Percentiles rank a stretch among this genome's conserved stretches.
These are phyloP conservation scores for Suillus placidus DNA, from an alignment of 768 basidiomycete species.

Conservation along the genomic window DNA sequence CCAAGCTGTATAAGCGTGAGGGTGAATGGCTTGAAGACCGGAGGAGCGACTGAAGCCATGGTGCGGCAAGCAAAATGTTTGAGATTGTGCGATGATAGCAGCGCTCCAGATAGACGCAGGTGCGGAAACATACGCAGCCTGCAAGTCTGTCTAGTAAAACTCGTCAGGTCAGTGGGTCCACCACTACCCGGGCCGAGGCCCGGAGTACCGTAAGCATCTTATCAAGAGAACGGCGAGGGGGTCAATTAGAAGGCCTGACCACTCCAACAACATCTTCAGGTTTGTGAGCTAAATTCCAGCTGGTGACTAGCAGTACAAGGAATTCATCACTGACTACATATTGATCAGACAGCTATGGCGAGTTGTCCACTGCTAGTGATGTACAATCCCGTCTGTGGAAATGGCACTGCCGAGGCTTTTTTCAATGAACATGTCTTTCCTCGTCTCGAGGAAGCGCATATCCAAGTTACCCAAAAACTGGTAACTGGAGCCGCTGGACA, in stretches of 20 bases:
- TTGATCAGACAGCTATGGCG: slow-evolving; percentile 3
- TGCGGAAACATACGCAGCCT: background rate
- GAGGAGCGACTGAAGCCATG: slow-evolving; percentile 33
- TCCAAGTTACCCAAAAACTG: slow-evolving; percentile 39
- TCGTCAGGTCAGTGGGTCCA: background rate
- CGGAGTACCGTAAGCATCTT: background rate
- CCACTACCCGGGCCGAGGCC: background rate
- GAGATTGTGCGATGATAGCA: background rate
- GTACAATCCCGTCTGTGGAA: slow-evolving; percentile 79
- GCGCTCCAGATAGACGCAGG: background rate
- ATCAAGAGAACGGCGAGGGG: background rate
- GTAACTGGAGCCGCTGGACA: slow-evolving; percentile 56
- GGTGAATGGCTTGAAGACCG: slow-evolving; percentile 69
- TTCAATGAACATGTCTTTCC: slow-evolving; percentile 67
- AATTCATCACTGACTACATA: background rate
- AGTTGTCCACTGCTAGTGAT: slow-evolving; percentile 59
- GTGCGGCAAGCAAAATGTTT: slow-evolving; percentile 12
- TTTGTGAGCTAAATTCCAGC: background rate
- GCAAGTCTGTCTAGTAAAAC: too few species aligned
- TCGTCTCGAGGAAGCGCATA: slow-evolving; percentile 46
- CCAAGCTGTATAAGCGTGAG: slow-evolving; percentile 92
- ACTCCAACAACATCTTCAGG: background rate
- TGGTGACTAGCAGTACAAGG: background rate
- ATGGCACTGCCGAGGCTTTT: slow-evolving; percentile 55
- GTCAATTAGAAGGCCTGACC: background rate